Evolutionary conservation across 805 yeast genomes (phyloP).

Genomic region (Sugiyamaella qingdaonensis): DNA sequence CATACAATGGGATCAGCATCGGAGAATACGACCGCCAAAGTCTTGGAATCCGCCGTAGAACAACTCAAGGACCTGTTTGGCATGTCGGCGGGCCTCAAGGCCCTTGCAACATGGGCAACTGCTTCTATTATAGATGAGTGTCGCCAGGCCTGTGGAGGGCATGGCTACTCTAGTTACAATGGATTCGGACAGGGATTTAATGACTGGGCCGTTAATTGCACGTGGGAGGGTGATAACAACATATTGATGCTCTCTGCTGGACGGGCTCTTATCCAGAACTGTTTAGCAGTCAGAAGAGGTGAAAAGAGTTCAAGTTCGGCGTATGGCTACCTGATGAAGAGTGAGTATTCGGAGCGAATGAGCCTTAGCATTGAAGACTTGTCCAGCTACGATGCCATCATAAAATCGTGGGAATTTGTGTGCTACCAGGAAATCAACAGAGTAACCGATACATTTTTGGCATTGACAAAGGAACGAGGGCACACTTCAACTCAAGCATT

Average conservation of each 20-base stretch:
- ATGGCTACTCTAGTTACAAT: conserved; percentile 85
- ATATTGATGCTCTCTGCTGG: conserved; percentile 81
- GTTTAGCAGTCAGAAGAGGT: conserved; percentile 39
- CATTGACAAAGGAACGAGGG: conserved; percentile 9
- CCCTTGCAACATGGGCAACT: conserved; percentile 83
- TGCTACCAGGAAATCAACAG: conserved; percentile 30
- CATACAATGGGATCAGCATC: not conserved
- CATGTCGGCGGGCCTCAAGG: conserved; percentile 80
- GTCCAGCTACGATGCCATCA: conserved; percentile 23
- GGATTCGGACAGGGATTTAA: conserved; percentile 84
- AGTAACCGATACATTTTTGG: conserved; percentile 30
- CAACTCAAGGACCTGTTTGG: conserved; percentile 74
- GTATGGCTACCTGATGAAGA: conserved; percentile 38
- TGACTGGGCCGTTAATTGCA: conserved; percentile 95
- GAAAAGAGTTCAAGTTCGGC: conserved; percentile 41
- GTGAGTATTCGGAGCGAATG: conserved; percentile 9
- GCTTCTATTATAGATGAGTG: conserved; percentile 78
- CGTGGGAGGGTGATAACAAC: conserved; percentile 98
- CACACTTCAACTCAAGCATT: conserved; percentile 29
- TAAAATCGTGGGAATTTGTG: conserved; percentile 35
- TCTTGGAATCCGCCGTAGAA: conserved; percentile 46
- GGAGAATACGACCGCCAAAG: conserved; percentile 39
- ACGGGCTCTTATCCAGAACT: conserved; percentile 59
- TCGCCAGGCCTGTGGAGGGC: conserved; percentile 94
- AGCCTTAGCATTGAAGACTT: conserved; percentile 21